Evolutionary conservation across 352 stramenopile genomes (phyloP).

Genomic region (Thalassiosira hispida): DNA sequence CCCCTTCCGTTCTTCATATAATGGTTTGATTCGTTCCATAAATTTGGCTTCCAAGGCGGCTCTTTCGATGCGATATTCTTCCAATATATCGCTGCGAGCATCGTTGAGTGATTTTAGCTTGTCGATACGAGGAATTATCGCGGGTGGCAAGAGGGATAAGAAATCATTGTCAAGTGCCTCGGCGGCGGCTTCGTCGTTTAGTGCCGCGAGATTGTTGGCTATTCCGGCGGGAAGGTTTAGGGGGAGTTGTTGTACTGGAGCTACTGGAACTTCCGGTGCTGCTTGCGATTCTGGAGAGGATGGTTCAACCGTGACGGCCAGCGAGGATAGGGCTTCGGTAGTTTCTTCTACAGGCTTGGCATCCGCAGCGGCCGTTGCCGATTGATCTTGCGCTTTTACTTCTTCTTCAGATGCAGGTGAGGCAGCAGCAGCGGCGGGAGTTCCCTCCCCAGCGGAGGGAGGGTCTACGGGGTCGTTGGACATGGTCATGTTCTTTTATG

Average conservation of each 20-base stretch:
- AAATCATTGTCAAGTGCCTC: conserved; percentile 48
- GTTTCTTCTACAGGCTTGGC: background rate
- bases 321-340: conserved; percentile 1
- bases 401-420: background rate
- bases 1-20: conserved; percentile 75
- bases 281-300: too few relatives aligned
- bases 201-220: conserved; percentile 40
- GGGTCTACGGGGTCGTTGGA: background rate
- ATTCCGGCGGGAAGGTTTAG: background rate
- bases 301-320: conserved; percentile 3
- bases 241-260: too few relatives aligned
- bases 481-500: background rate
- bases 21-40: conserved; percentile 49
- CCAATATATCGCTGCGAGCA: conserved; percentile 67
- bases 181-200: conserved; percentile 22
- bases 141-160: conserved; percentile 51
- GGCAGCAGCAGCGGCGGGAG: too few relatives aligned
- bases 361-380: background rate
- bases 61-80: conserved; percentile 74
- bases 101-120: conserved; percentile 74
- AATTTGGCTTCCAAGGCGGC: conserved; percentile 83
- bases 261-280: too few relatives aligned
- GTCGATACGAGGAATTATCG: conserved; percentile 70
- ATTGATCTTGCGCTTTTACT: background rate
- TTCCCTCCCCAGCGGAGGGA: too few relatives aligned